Percentiles rank a stretch among this genome's conserved stretches.
Conservation (phyloP, 2,329 filamentous ascomycete species). For the Aspergillaceae sp. region DNA sequence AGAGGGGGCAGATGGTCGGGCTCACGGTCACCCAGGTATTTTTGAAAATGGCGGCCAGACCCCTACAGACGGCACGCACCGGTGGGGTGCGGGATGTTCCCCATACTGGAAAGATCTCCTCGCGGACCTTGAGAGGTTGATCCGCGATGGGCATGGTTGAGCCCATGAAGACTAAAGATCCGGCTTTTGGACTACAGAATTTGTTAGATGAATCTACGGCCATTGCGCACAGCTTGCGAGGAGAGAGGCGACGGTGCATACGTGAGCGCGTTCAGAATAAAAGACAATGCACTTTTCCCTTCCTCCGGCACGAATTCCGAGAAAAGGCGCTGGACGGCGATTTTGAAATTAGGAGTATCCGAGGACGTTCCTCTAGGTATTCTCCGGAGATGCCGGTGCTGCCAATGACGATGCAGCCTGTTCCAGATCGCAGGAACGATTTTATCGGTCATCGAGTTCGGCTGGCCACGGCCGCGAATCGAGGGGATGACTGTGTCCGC, state of each 20-base stretch:
- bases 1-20: slow-evolving; percentile 40
- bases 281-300: slow-evolving; percentile 40
- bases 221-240: no score
- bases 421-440: slow-evolving; percentile 36
- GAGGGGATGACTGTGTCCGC: slow-evolving; percentile 51
- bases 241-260: slow-evolving; percentile 17
- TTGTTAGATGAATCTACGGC: background rate
- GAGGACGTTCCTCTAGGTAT: slow-evolving; percentile 44
- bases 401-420: slow-evolving; percentile 24
- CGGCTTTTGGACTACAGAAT: slow-evolving; percentile 42
- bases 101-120: slow-evolving; percentile 48
- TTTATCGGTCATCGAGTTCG: slow-evolving; percentile 28
- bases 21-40: slow-evolving; percentile 47
- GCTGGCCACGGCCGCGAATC: slow-evolving; percentile 34
- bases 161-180: slow-evolving; percentile 51
- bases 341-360: slow-evolving; percentile 43
- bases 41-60: slow-evolving; percentile 43
- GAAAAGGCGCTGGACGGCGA: slow-evolving; percentile 41
- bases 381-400: slow-evolving; percentile 20
- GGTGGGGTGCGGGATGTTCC: slow-evolving; percentile 43
- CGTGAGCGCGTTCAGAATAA: slow-evolving; percentile 48
- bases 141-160: slow-evolving; percentile 46
- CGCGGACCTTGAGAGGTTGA: slow-evolving; percentile 47
- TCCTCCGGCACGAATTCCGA: slow-evolving; percentile 42
- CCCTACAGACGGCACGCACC: slow-evolving; percentile 43